A percentile compares a stretch with the other conserved stretches of the same genome.
Conservation (phyloP, 78 protist species). For the Isochrysis galbana region DNA sequence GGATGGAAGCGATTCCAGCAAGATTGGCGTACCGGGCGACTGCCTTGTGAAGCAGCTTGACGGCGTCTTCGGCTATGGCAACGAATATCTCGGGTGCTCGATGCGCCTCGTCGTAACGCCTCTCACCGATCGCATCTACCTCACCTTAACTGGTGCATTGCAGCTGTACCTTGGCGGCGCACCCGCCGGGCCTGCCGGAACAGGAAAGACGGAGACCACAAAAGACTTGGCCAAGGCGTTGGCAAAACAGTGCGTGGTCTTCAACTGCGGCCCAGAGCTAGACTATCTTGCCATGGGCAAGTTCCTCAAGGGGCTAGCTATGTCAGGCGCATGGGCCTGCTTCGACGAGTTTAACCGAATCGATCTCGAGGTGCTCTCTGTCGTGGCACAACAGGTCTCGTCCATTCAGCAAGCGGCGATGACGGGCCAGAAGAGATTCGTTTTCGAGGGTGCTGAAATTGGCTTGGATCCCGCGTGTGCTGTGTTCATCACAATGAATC, state of each 20-base stretch:
- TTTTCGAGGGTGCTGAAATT: constrained; percentile 56
- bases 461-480: constrained; percentile 48
- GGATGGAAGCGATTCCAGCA: background rate
- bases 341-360: no score
- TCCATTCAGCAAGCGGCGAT: constrained; percentile 69
- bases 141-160: constrained; percentile 83
- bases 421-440: background rate
- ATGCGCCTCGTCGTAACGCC: constrained; percentile 78
- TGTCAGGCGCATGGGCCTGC: constrained; percentile 87
- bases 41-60: background rate
- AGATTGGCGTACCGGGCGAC: background rate
- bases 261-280: constrained; percentile 78
- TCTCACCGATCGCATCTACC: constrained; percentile 83
- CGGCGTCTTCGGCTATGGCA: constrained; percentile 67
- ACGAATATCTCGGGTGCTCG: constrained; percentile 91
- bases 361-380: constrained; percentile 82
- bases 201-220: no score
- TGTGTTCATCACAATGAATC: constrained; percentile 83
- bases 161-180: constrained; percentile 85
- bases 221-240: no score
- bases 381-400: constrained; percentile 79
- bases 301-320: constrained; percentile 70
- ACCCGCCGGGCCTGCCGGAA: constrained; percentile 93
- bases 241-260: no score
- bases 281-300: constrained; percentile 70